A percentile compares a stretch with the other conserved stretches of the same genome.
Conservation (phyloP, 1,284 basidiomycete genomes). For the Ustilago nuda region DNA sequence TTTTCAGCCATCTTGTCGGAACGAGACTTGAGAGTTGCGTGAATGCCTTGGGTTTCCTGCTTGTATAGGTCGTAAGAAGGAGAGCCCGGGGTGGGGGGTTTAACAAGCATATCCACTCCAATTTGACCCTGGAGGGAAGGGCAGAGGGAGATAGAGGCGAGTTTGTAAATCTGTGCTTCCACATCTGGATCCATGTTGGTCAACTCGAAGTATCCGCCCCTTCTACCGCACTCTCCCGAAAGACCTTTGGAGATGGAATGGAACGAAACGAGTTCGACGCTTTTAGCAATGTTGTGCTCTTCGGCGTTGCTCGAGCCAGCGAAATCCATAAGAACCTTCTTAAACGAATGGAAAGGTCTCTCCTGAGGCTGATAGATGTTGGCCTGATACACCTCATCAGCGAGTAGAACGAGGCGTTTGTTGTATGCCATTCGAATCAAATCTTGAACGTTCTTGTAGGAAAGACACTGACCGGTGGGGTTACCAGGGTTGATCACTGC, state of each 20-base stretch:
- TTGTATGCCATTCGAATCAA: constrained; percentile 63
- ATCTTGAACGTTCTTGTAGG: constrained; percentile 59
- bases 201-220: constrained; percentile 67
- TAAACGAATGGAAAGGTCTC: constrained; percentile 67
- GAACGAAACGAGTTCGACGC: constrained; percentile 67
- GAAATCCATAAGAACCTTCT: constrained; percentile 65
- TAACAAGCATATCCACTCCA: constrained; percentile 67
- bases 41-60: constrained; percentile 56
- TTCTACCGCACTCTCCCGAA: constrained; percentile 65
- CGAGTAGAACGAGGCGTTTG: constrained; percentile 63
- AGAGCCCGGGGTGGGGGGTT: constrained; percentile 56
- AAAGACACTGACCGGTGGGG: constrained; percentile 65
- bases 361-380: constrained; percentile 65
- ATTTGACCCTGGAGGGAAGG: constrained; percentile 67
- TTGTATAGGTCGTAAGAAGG: constrained; percentile 60
- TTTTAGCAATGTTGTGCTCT: constrained; percentile 53
- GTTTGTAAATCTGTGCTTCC: constrained; percentile 66
- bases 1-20: constrained; percentile 57
- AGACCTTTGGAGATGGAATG: constrained; percentile 68
- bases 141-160: constrained; percentile 64
- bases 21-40: constrained; percentile 54
- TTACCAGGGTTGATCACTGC: constrained; percentile 69
- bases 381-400: constrained; percentile 68
- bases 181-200: constrained; percentile 66
- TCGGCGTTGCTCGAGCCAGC: constrained; percentile 30